Conservation (phyloP, 495 filamentous ascomycete species). For the Trichocladium uniseriatum region DNA sequence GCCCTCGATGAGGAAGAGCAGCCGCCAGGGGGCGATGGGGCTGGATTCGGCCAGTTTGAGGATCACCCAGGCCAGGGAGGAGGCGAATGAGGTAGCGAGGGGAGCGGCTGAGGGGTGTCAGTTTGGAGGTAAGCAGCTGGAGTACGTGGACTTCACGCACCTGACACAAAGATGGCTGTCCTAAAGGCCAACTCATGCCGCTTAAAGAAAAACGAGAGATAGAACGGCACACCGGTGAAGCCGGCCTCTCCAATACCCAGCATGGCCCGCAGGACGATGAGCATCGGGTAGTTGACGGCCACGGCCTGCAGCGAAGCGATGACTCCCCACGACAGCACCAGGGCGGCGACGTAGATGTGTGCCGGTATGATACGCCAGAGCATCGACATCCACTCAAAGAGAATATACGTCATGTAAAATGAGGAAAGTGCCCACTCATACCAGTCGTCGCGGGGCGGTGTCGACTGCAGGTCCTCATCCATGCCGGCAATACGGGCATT, state of each 20-base stretch:
- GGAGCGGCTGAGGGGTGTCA: constrained; percentile 49
- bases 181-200: constrained; percentile 72
- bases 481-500: constrained; percentile 72
- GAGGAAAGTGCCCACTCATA: constrained; percentile 74
- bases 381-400: constrained; percentile 64
- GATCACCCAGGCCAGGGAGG: constrained; percentile 74
- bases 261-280: constrained; percentile 57
- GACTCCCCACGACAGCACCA: constrained; percentile 61
- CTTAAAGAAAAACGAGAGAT: constrained; percentile 80
- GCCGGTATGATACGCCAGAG: constrained; percentile 62
- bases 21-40: constrained; percentile 67
- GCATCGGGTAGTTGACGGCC: constrained; percentile 57
- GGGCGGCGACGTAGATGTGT: constrained; percentile 51
- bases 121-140: constrained; percentile 40
- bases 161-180: constrained; percentile 68
- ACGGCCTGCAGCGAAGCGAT: constrained; percentile 64
- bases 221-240: constrained; percentile 70
- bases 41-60: constrained; percentile 49
- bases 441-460: constrained; percentile 55
- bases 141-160: too few relatives aligned
- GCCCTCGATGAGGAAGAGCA: constrained; percentile 83
- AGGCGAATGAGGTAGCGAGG: constrained; percentile 73
- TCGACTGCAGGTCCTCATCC: constrained; percentile 51
- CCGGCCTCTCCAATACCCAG: constrained; percentile 67
- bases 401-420: constrained; percentile 62